These are phyloP conservation scores for Calonectria henricotiae DNA, from an alignment of 2,329 filamentous ascomycete genomes.

Conservation along the genomic window DNA sequence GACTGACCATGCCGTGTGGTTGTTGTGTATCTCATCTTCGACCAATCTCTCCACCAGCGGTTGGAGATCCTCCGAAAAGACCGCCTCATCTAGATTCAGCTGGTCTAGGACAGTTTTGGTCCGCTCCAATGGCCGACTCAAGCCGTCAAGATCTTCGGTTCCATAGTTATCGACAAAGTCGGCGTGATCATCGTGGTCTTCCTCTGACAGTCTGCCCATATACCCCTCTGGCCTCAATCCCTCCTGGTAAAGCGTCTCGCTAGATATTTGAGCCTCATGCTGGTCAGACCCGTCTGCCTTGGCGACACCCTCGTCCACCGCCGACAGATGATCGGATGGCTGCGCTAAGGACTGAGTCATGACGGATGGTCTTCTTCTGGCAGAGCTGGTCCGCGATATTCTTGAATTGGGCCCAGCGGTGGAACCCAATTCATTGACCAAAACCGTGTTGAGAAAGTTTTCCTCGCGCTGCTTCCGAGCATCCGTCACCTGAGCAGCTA, in stretches of 20 bases:
- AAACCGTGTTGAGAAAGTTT: slow-evolving; percentile 7
- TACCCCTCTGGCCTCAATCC: background rate
- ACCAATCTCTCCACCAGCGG: background rate
- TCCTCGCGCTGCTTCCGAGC: slow-evolving; percentile 6
- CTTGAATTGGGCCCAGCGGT: background rate
- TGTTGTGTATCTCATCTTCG: slow-evolving; percentile 13
- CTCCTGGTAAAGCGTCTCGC: slow-evolving; percentile 1
- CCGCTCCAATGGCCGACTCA: background rate
- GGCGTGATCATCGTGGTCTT: background rate
- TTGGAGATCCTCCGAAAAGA: background rate
- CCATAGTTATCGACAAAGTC: background rate
- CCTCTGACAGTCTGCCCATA: background rate
- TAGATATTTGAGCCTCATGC: background rate
- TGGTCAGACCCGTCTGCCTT: background rate
- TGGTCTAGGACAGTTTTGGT: background rate
- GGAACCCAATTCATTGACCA: background rate
- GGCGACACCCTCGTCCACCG: background rate
- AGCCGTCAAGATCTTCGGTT: background rate
- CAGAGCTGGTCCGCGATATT: background rate
- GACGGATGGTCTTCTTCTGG: slow-evolving; percentile 6
- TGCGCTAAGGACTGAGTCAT: background rate
- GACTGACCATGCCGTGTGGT: slow-evolving; percentile 12
- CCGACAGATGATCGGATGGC: background rate
- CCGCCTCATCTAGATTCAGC: background rate
- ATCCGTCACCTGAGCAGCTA: slow-evolving; percentile 3